Evolutionary conservation across 2,329 filamentous ascomycete species (phyloP), one percentile per base, ranked within the genome.

Genomic region (Dryadomyces quercus-mongolicae): DNA sequence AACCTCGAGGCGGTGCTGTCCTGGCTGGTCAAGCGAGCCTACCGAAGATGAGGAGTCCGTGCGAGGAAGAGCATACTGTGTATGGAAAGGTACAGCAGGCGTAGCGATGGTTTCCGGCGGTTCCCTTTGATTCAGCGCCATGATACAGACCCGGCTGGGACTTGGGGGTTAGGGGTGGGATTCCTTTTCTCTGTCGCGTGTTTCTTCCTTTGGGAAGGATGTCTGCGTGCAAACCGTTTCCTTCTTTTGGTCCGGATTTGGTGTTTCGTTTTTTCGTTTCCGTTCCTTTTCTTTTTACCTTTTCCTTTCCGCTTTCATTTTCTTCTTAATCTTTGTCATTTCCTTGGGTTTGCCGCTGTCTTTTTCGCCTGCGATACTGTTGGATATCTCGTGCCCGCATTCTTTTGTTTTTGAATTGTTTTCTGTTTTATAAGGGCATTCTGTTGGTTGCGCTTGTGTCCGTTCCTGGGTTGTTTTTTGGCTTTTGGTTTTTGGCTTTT

Each of bases 1-100:
- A 98, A 98, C 71, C 82, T 98, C 60, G 92, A 98, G 66, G 93
- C 92, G 7, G 93, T 98, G 52, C 76, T 98, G 63, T 88, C 95
- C 68, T 98, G 93, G 88, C 76, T 98, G 67, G 92, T 98, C 69
- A 92, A 90, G 62, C 86, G 88, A 68, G 85, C 90, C 59, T 56
- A 61, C 53, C 88, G 78, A 66, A 84, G 84, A 71, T 90, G 71
- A 81, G 50, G 49, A 18, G 6, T n/a, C 10, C 10, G 4, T 31
- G 38, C 5, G 5, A 16, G 15, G 31, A 21, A 48, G 15, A 21
- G 45, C 12, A 34, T 12, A 15, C 2, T n/a, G n/a, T n/a, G n/a
- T n/a, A n/a, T n/a, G n/a, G 50, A 34, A 42, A 18, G 13, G 21
- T 31, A 34, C 21, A 16, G 45, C 21, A 36, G 49, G 22, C 38